Evolutionary conservation across 108 stramenopile genomes (phyloP).

Genomic region (Cyclostephanos invisitatus): DNA sequence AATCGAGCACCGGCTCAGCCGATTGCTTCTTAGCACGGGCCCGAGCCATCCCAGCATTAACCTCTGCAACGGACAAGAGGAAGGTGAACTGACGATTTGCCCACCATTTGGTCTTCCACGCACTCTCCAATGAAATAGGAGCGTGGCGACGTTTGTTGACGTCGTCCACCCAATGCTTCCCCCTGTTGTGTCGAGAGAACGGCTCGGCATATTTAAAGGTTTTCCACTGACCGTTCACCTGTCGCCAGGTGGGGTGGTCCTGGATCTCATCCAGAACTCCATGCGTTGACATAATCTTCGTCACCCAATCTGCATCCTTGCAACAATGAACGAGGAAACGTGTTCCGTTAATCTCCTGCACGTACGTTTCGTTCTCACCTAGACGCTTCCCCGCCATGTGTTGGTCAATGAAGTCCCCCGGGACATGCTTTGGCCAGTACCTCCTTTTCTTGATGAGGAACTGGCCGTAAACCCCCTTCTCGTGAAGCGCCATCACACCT

Average conservation of each 20-base stretch:
- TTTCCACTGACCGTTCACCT: background rate
- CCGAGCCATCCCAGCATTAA: background rate
- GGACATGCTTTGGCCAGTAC: conserved; percentile 13
- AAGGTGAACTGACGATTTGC: conserved; percentile 8
- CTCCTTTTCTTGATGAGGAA: conserved; percentile 11
- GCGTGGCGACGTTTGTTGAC: conserved; percentile 21
- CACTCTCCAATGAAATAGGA: conserved; percentile 20
- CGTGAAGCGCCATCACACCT: background rate
- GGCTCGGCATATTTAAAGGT: conserved; percentile 18
- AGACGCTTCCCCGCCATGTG: background rate
- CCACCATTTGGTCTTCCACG: conserved; percentile 22
- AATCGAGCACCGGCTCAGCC: no score
- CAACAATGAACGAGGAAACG: conserved; percentile 16
- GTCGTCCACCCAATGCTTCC: conserved; percentile 7
- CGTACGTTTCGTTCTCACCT: no score
- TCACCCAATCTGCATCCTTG: conserved; percentile 11
- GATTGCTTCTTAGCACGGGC: background rate
- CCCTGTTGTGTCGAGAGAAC: conserved; percentile 5
- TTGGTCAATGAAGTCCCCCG: conserved; percentile 5
- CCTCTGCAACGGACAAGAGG: conserved; percentile 8
- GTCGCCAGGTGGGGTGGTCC: background rate
- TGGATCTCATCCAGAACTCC: conserved; percentile 3
- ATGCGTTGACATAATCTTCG: conserved; percentile 20
- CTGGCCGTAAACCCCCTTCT: conserved; percentile 12
- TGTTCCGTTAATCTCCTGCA: no score